A percentile compares a stretch with the other conserved stretches of the same genome.
phyloP scores from a whole-genome alignment of 441 rosid species.

The Codiaeum variegatum region DNA sequence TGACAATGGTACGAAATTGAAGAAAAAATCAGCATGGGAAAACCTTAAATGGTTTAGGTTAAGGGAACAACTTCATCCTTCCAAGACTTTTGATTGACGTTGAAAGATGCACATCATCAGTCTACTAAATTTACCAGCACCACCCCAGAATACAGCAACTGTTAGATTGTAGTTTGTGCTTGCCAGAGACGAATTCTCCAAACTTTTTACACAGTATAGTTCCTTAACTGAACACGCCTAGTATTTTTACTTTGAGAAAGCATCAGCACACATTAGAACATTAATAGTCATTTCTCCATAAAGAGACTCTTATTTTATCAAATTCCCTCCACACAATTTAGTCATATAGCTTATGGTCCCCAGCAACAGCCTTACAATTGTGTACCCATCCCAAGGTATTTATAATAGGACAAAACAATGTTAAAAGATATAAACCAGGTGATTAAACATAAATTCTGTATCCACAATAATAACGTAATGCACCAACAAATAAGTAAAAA shows the following conservation, averaged over 20 bases:
- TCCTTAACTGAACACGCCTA: not conserved
- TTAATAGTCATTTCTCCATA: not conserved
- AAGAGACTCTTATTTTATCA: not conserved
- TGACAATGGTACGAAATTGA: not conserved
- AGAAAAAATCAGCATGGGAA: not conserved
- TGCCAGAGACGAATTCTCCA: not conserved
- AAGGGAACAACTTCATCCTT: not conserved
- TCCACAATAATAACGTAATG: not conserved
- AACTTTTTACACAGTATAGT: not conserved
- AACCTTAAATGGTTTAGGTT: not conserved
- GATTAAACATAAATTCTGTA: not conserved
- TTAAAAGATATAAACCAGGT: not conserved
- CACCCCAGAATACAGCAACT: not conserved
- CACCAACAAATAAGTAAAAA: not conserved
- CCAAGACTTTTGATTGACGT: not conserved
- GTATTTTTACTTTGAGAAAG: not conserved
- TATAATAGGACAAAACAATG: not conserved
- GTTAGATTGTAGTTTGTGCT: not conserved
- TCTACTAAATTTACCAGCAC: not conserved
- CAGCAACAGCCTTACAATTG: not conserved
- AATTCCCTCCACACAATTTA: not conserved
- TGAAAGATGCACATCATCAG: not conserved
- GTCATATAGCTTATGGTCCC: not conserved
- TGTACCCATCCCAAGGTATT: not conserved
- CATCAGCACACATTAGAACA: not conserved